Conservation (phyloP, 768 basidiomycete genomes). For the Tylopilus balloui region DNA sequence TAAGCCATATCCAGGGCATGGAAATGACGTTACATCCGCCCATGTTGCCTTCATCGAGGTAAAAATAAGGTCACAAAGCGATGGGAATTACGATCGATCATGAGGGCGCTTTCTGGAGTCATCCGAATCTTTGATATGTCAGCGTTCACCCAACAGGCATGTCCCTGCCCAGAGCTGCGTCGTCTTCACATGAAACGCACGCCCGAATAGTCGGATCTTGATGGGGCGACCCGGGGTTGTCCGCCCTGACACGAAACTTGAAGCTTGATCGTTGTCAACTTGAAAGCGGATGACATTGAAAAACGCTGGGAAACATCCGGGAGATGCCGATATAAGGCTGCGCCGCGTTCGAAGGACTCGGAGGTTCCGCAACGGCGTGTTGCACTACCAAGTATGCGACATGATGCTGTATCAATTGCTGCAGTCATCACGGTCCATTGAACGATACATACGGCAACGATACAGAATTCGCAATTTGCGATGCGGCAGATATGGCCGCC, state of each 20-base stretch:
- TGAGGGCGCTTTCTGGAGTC: neutral
- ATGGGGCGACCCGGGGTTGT: neutral
- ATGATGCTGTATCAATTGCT: too few relatives aligned
- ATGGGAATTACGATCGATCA: neutral
- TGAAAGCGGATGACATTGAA: neutral
- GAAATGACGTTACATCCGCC: slow-evolving; percentile 1
- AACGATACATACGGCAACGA: neutral
- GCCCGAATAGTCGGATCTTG: neutral
- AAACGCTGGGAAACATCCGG: neutral
- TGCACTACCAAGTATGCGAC: too few relatives aligned
- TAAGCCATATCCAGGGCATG: neutral
- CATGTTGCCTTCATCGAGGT: neutral
- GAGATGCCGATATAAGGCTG: neutral
- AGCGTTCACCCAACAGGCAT: neutral
- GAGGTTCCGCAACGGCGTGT: too few relatives aligned
- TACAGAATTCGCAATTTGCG: too few relatives aligned
- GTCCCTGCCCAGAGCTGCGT: neutral
- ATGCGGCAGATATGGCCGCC: too few relatives aligned
- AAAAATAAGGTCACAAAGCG: slow-evolving; percentile 7
- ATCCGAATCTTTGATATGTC: neutral
- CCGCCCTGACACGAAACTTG: neutral
- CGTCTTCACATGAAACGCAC: neutral
- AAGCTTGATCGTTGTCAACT: slow-evolving; percentile 1
- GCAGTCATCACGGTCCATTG: too few relatives aligned
- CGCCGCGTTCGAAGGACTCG: neutral